Percentiles rank a stretch among this genome's conserved stretches.
phyloP scores from a whole-genome alignment of 1,284 basidiomycete genomes.

The Singerocomus inundabilis region DNA sequence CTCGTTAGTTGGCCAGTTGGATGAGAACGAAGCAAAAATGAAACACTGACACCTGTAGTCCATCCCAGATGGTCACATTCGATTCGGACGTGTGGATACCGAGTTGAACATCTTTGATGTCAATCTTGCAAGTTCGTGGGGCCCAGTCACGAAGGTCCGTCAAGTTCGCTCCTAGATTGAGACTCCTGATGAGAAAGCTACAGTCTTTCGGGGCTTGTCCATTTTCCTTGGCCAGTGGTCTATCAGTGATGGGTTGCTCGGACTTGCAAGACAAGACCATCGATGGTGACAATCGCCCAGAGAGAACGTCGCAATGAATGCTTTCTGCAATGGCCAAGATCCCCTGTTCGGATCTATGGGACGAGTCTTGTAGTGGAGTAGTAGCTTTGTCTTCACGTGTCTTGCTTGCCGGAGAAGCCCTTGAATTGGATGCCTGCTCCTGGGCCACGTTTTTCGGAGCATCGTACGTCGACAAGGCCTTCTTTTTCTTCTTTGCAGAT shows the following conservation, averaged over 20 bases:
- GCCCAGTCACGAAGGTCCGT: neutral
- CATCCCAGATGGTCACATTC: constrained; percentile 30
- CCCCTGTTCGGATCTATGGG: neutral
- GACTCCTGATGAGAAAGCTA: neutral
- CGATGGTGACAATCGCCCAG: neutral
- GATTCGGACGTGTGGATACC: constrained; percentile 10
- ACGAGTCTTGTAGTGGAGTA: constrained; percentile 1
- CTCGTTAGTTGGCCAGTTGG: neutral
- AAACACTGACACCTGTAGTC: constrained; percentile 17
- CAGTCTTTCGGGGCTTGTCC: neutral
- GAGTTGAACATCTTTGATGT: constrained; percentile 16
- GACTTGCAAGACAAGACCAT: neutral
- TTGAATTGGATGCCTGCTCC: neutral
- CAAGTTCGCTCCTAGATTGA: neutral
- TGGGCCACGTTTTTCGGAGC: neutral
- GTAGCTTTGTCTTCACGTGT: neutral
- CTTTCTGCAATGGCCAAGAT: neutral
- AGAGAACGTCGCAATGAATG: constrained; percentile 6
- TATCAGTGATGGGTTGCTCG: neutral
- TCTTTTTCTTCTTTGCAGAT: constrained; percentile 8
- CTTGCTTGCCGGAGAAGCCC: neutral
- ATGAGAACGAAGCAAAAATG: neutral
- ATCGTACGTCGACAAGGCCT: neutral
- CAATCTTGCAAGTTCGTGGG: neutral
- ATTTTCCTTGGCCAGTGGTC: neutral